Evolutionary conservation across 1,139 yeast genomes (phyloP).

Genomic region (Suhomyces wounanorum): DNA sequence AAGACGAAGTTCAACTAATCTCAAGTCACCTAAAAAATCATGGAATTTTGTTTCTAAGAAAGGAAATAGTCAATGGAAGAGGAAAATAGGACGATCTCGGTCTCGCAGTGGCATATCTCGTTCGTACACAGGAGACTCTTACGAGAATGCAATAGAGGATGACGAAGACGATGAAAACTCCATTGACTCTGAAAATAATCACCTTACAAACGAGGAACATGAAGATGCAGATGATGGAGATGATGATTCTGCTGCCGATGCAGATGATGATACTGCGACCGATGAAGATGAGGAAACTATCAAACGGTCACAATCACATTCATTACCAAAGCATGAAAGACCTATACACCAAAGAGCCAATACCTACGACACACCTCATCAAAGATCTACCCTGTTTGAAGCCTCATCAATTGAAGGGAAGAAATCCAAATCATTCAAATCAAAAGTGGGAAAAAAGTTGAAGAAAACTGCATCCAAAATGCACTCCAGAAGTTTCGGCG

Average conservation of each 20-base stretch:
- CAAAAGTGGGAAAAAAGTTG: slow-evolving; percentile 12
- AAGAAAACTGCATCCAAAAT: slow-evolving; percentile 10
- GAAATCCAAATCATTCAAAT: slow-evolving; percentile 14
- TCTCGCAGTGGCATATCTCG: slow-evolving; percentile 16
- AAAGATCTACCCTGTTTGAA: slow-evolving; percentile 16
- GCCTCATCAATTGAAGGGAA: slow-evolving; percentile 48
- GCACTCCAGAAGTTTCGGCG: slow-evolving; percentile 13
- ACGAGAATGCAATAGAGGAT: slow-evolving; percentile 14
- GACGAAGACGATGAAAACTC: slow-evolving; percentile 15
- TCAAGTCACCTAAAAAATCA: slow-evolving; percentile 7
- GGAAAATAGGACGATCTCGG: slow-evolving; percentile 13
- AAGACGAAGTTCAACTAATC: slow-evolving; percentile 12
- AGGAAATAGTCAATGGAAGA: slow-evolving; percentile 15
- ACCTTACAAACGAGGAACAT: slow-evolving; percentile 10
- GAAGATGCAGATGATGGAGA: slow-evolving; percentile 18
- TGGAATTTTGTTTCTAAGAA: slow-evolving; percentile 15
- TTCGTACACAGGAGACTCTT: slow-evolving; percentile 8
- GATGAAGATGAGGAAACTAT: slow-evolving; percentile 19
- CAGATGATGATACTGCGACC: slow-evolving; percentile 18
- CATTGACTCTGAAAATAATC: slow-evolving; percentile 11
- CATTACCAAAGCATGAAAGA: background rate
- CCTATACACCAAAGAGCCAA: slow-evolving; percentile 38
- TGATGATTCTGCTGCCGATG: slow-evolving; percentile 19
- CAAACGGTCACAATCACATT: slow-evolving; percentile 31
- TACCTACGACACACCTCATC: slow-evolving; percentile 39